phyloP scores from a whole-genome alignment of 1,284 basidiomycete genomes.

The Tylopilus sp. region DNA sequence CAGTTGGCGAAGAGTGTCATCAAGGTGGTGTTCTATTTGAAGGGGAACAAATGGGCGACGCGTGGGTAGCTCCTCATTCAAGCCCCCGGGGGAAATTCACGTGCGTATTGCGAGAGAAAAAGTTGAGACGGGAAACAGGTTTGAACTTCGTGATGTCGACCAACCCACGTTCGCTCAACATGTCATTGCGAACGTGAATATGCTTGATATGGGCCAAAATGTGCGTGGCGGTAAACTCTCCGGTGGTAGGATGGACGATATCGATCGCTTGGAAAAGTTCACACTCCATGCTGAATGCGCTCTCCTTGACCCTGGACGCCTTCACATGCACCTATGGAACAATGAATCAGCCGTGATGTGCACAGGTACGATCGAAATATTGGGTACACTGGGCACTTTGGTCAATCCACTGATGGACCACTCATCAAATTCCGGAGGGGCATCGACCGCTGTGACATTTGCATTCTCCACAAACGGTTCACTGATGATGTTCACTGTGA shows the following conservation, averaged over 20 bases:
- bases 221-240: slow-evolving; percentile 53
- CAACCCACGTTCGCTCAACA: slow-evolving; percentile 46
- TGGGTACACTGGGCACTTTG: slow-evolving; percentile 61
- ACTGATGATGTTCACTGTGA: slow-evolving; percentile 79
- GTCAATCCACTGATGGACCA: slow-evolving; percentile 77
- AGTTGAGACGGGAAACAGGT: slow-evolving; percentile 60
- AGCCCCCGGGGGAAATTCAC: too few relatives aligned
- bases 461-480: slow-evolving; percentile 76
- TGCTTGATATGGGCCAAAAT: slow-evolving; percentile 69
- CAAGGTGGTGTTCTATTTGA: too few relatives aligned
- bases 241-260: slow-evolving; percentile 53
- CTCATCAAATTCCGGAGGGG: slow-evolving; percentile 69
- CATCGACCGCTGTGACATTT: slow-evolving; percentile 69
- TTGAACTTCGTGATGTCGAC: slow-evolving; percentile 65
- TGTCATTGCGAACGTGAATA: slow-evolving; percentile 71
- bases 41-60: too few relatives aligned
- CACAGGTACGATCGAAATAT: neutral
- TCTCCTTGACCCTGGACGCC: slow-evolving; percentile 75
- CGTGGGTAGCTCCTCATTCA: too few relatives aligned
- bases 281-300: slow-evolving; percentile 80
- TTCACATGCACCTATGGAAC: slow-evolving; percentile 61
- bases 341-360: neutral
- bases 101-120: too few relatives aligned
- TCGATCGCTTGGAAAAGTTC: slow-evolving; percentile 62
- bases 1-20: too few relatives aligned